phyloP scores from a whole-genome alignment of 495 filamentous ascomycete genomes.

The Xylaria cubensis region DNA sequence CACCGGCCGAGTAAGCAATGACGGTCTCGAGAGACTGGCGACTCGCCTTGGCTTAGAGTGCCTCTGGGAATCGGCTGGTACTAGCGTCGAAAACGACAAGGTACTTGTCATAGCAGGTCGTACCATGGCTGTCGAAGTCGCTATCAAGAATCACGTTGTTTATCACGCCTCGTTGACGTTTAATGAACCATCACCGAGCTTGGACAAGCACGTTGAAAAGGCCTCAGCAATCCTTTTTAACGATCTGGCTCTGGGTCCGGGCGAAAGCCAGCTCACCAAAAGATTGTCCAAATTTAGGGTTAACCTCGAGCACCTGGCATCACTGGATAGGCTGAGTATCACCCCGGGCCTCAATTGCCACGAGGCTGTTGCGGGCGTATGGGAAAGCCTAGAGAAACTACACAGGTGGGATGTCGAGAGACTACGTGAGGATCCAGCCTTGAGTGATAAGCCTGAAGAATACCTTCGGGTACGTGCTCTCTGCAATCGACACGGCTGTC shows the following conservation, averaged over 20 bases:
- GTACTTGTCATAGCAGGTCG: constrained; percentile 75
- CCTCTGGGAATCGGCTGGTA: constrained; percentile 67
- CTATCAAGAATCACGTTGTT: constrained; percentile 58
- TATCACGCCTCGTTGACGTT: constrained; percentile 54
- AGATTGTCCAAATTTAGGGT: constrained; percentile 73
- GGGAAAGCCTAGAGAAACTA: constrained; percentile 66
- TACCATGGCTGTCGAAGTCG: constrained; percentile 61
- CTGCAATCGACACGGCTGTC: constrained; percentile 74
- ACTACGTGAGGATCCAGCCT: constrained; percentile 56
- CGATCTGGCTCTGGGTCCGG: constrained; percentile 54
- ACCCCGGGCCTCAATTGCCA: constrained; percentile 80
- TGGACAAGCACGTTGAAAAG: constrained; percentile 55
- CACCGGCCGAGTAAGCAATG: constrained; percentile 72
- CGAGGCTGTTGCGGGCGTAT: constrained; percentile 84
- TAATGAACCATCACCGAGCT: constrained; percentile 54
- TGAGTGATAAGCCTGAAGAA: constrained; percentile 56
- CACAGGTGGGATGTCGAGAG: constrained; percentile 72
- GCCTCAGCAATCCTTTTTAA: constrained; percentile 61
- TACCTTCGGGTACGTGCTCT: constrained; percentile 61
- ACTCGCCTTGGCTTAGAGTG: constrained; percentile 74
- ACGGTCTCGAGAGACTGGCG: constrained; percentile 79
- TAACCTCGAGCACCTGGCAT: constrained; percentile 81
- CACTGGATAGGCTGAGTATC: constrained; percentile 78
- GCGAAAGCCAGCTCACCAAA: constrained; percentile 62
- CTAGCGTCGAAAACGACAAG: constrained; percentile 48